These are phyloP conservation scores for Tolypocladium ovalisporum DNA, from an alignment of 2,329 filamentous ascomycete genomes.

Conservation along the genomic window DNA sequence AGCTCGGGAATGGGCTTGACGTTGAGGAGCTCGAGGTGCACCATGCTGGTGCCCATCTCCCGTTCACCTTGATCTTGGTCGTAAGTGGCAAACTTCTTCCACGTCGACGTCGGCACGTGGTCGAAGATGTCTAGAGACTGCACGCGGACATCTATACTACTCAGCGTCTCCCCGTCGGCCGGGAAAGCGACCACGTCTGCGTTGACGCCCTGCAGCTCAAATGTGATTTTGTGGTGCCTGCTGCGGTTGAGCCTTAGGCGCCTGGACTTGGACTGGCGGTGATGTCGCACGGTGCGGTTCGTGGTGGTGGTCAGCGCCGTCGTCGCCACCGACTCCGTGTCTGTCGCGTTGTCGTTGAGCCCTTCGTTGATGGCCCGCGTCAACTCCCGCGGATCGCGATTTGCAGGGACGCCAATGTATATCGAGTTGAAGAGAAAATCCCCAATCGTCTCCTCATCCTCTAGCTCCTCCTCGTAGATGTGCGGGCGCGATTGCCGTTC, in stretches of 20 bases:
- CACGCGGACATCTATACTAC: conserved; percentile 74
- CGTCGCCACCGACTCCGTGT: conserved; percentile 81
- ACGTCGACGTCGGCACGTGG: conserved; percentile 87
- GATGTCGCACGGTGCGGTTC: conserved; percentile 32
- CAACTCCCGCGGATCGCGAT: conserved; percentile 73
- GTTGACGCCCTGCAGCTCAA: conserved; percentile 78
- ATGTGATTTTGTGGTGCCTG: conserved; percentile 88
- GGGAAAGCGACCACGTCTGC: conserved; percentile 76
- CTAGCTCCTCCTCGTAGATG: conserved; percentile 57
- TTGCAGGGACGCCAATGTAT: conserved; percentile 85
- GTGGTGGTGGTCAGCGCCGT: conserved; percentile 55
- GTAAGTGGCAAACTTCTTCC: conserved; percentile 96
- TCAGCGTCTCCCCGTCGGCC: conserved; percentile 68
- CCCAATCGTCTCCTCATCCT: conserved; percentile 78
- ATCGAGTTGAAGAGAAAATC: conserved; percentile 98
- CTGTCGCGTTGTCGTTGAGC: conserved; percentile 74
- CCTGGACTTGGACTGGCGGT: conserved; percentile 34
- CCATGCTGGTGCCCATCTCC: conserved; percentile 79
- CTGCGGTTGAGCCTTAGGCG: conserved; percentile 70
- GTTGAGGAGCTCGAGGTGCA: conserved; percentile 78
- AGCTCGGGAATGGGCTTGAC: conserved; percentile 78
- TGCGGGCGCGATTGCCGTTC: conserved; percentile 56
- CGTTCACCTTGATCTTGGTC: conserved; percentile 78
- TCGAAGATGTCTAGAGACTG: conserved; percentile 84
- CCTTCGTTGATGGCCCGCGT: conserved; percentile 77